Evolutionary conservation across 352 stramenopile species (phyloP).

Genomic region (Globisporangium nagaii): DNA sequence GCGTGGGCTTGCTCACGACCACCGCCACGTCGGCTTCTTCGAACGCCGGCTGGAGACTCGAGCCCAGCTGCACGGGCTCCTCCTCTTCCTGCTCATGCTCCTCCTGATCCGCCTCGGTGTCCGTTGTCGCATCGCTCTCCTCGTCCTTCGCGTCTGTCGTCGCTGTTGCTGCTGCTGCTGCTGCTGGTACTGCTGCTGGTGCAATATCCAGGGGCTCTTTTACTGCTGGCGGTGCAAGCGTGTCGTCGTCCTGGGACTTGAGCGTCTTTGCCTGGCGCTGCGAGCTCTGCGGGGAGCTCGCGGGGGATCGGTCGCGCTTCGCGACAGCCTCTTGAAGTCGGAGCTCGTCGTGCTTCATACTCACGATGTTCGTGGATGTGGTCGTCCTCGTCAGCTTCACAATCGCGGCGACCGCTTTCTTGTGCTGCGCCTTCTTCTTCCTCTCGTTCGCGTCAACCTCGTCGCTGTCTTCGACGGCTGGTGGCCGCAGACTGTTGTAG

Average conservation of each 20-base stretch:
- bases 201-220: too few relatives aligned
- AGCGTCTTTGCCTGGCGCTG: neutral
- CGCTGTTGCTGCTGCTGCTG: neutral
- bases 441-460: neutral
- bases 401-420: neutral
- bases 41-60: neutral
- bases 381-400: too few relatives aligned
- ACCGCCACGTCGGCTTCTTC: neutral
- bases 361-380: too few relatives aligned
- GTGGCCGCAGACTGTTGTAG: conserved; percentile 44
- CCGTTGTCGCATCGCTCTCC: too few relatives aligned
- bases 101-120: neutral
- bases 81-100: conserved; percentile 6
- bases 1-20: conserved; percentile 22
- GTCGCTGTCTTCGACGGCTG: neutral
- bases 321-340: neutral
- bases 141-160: neutral
- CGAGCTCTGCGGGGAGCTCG: neutral
- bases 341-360: neutral
- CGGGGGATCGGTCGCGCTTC: conserved; percentile 16
- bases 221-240: too few relatives aligned
- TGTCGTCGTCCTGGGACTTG: neutral
- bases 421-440: neutral
- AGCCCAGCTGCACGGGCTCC: conserved; percentile 9
- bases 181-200: neutral